These are phyloP conservation scores for Gossypium lobatum DNA, from an alignment of 441 rosid species.

Conservation along the genomic window DNA sequence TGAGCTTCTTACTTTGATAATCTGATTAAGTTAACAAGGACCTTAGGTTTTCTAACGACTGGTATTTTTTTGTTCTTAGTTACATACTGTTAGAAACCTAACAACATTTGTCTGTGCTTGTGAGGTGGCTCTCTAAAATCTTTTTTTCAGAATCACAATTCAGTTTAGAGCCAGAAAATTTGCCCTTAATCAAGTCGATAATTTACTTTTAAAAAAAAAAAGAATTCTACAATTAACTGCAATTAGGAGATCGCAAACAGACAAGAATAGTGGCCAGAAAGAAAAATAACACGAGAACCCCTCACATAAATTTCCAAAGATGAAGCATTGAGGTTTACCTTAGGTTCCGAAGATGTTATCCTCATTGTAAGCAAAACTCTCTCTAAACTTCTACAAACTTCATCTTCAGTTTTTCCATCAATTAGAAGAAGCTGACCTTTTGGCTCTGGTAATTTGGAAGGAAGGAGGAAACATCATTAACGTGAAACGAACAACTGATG, in stretches of 20 bases:
- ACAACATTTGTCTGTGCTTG: background rate
- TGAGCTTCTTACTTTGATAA: background rate
- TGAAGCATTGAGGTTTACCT: constrained; percentile 45
- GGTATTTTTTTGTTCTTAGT: background rate
- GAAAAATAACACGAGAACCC: background rate
- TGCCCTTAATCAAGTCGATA: background rate
- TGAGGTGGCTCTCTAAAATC: background rate
- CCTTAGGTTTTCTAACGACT: background rate
- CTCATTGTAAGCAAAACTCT: constrained; percentile 97
- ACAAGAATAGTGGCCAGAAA: background rate
- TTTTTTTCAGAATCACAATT: background rate
- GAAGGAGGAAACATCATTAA: background rate
- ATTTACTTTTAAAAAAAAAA: background rate
- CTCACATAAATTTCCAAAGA: constrained; percentile 7
- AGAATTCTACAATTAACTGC: background rate
- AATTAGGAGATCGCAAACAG: background rate
- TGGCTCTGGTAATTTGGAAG: constrained; percentile 51
- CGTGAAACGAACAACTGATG: background rate
- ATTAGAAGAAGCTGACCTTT: constrained; percentile 95
- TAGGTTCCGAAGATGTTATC: constrained; percentile 84
- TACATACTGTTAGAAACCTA: background rate
- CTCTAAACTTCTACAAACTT: constrained; percentile 82
- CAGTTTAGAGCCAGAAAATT: constrained; percentile 9
- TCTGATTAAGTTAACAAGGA: background rate
- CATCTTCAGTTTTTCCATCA: constrained; percentile 93